Percentiles rank a stretch among this genome's conserved stretches.
Evolutionary conservation across 768 basidiomycete species (phyloP).

Genomic region (Crepidotus variabilis): DNA sequence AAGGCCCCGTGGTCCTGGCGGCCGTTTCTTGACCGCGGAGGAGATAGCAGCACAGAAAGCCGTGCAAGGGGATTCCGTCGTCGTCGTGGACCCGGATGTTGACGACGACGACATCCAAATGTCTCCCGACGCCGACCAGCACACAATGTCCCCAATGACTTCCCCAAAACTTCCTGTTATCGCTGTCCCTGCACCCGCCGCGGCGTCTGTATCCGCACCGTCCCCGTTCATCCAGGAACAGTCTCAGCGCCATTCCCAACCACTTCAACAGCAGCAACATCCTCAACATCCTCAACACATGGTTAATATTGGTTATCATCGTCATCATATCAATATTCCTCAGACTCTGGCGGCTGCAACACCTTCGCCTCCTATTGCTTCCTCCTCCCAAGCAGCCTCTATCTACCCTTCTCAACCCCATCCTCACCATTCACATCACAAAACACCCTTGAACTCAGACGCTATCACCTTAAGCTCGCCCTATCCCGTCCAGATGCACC

Average conservation of each 20-base stretch:
- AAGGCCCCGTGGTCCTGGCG: conserved; percentile 93
- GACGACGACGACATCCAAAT: conserved; percentile 28
- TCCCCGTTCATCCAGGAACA: conserved; percentile 18
- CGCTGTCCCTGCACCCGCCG: conserved; percentile 5
- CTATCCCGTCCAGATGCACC: conserved; percentile 69
- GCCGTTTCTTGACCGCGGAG: conserved; percentile 94
- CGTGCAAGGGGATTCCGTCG: conserved; percentile 26
- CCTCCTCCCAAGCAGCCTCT: conserved; percentile 4
- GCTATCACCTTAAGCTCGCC: conserved; percentile 54
- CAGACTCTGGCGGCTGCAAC: conserved; percentile 11
- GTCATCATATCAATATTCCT: conserved; percentile 11
- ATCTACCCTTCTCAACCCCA: conserved; percentile 10
- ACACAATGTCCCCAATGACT: conserved; percentile 15
- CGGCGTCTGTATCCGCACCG: background rate
- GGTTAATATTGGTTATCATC: conserved; percentile 19
- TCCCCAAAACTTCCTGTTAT: conserved; percentile 10
- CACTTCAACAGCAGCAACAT: conserved; percentile 12
- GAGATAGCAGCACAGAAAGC: conserved; percentile 85
- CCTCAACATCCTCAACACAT: conserved; percentile 12
- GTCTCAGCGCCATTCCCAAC: conserved; percentile 19
- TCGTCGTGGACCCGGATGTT: conserved; percentile 37
- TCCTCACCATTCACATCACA: conserved; percentile 15
- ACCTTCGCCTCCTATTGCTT: conserved; percentile 5
- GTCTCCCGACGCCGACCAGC: conserved; percentile 16
- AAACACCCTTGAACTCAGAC: conserved; percentile 30